Base-by-base conservation (phyloP, 1,284 basidiomycete genomes). In the Meripilus lineatus region DNA sequence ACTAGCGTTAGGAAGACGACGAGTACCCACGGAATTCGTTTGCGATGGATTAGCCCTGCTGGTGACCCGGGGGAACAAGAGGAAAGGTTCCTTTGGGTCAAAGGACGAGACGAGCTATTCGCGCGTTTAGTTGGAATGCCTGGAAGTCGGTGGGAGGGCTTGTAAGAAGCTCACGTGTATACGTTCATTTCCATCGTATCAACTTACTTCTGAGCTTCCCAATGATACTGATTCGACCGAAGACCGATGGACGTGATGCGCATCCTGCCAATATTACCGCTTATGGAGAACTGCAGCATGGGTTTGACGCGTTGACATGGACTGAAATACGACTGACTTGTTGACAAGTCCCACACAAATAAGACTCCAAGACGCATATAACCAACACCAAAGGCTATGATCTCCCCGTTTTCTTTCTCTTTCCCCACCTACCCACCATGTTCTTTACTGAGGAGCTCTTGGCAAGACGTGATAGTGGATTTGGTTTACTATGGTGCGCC, bases 371-470 rank as follows among this genome's bases (percentile, higher is more conserved):
- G n/a, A n/a, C n/a, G n/a, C n/a, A n/a, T n/a, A n/a, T n/a, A n/a
- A n/a, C n/a, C n/a, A n/a, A n/a, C n/a, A n/a, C n/a, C n/a, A n/a
- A n/a, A n/a, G n/a, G n/a, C n/a, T n/a, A n/a, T n/a, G n/a, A 34
- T 38, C 35, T 32, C 39, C 44, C 24, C 28, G 25, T 22, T 44
- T 32, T 42, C 40, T 32, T 24, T 26, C 34, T 33, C 40, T 5
- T 28, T 26, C 22, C 11, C 39, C 32, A 8, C 18, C 36, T 40
- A 14, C 4, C 17, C 34, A 18, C 32, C 26, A 89, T 89, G 86
- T 89, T 89, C 66, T 89, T 89, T 60, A 75, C 84, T 20, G 67
- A 77, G 5, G 86, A 90, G 45, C 63, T 90, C 3, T 66, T 90
- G 14, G 74, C 82, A 28, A 79, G 77, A 54, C 69, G 87, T 45